Percentiles rank a stretch among this genome's conserved stretches.
These are phyloP conservation scores for Erodium moschatum DNA, from an alignment of 441 rosid genomes.

Conservation along the genomic window DNA sequence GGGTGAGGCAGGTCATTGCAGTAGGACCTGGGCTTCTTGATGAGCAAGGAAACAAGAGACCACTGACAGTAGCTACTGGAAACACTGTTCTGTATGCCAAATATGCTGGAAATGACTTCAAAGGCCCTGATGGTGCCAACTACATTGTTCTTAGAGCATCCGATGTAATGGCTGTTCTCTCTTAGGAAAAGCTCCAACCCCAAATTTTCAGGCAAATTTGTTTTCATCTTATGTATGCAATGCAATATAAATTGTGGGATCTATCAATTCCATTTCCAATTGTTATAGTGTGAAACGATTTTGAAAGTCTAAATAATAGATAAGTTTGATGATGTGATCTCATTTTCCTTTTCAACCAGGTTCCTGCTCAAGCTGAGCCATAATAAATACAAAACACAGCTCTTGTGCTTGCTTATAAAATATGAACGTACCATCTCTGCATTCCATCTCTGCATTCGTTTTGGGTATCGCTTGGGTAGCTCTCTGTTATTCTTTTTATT, in stretches of 20 bases:
- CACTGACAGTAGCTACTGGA: slow-evolving; percentile 44
- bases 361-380: too few species aligned
- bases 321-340: too few species aligned
- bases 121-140: slow-evolving; percentile 60
- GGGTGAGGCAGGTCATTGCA: slow-evolving; percentile 54
- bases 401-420: too few species aligned
- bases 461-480: too few species aligned
- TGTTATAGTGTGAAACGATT: too few species aligned
- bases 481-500: too few species aligned
- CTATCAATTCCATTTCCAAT: too few species aligned
- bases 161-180: slow-evolving; percentile 85
- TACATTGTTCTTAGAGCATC: slow-evolving; percentile 78
- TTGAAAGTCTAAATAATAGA: too few species aligned
- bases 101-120: slow-evolving; percentile 86
- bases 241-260: slow-evolving; percentile 8
- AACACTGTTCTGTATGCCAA: slow-evolving; percentile 77
- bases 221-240: slow-evolving; percentile 18
- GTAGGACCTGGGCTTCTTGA: slow-evolving; percentile 76
- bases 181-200: slow-evolving; percentile 33
- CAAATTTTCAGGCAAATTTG: slow-evolving; percentile 29
- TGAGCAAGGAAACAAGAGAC: slow-evolving; percentile 57
- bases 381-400: too few species aligned
- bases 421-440: too few species aligned
- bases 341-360: too few species aligned
- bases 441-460: too few species aligned